Conservation (phyloP, 2,329 filamentous ascomycete genomes). For the Trichoderma guizhouense region DNA sequence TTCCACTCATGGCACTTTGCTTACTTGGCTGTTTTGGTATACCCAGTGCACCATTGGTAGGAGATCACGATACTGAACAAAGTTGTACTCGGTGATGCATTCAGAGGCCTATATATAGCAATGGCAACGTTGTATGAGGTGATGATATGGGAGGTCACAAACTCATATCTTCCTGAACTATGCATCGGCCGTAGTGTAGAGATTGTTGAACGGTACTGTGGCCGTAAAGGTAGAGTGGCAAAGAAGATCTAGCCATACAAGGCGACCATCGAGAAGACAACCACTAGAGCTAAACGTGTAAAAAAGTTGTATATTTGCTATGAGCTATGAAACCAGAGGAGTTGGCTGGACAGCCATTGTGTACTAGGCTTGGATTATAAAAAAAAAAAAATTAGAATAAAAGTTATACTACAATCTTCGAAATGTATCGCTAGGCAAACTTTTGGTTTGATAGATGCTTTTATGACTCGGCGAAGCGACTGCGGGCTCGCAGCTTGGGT, state of each 20-base stretch:
- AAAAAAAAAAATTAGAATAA: neutral
- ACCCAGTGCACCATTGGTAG: neutral
- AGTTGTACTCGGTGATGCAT: neutral
- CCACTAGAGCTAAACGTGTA: neutral
- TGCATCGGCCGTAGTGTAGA: neutral
- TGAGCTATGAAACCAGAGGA: neutral
- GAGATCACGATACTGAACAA: neutral
- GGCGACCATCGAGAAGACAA: neutral
- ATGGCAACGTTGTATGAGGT: neutral
- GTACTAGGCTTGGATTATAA: rapidly evolving
- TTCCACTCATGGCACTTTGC: neutral
- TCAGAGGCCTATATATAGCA: neutral
- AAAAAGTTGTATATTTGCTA: neutral
- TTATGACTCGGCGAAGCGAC: neutral
- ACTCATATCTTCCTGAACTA: neutral
- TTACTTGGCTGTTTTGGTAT: neutral
- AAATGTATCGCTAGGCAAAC: neutral
- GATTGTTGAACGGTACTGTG: neutral
- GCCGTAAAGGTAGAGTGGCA: neutral
- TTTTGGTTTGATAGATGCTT: neutral
- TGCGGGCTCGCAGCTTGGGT: neutral
- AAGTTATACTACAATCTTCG: neutral
- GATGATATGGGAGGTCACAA: too few species aligned
- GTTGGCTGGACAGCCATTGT: neutral
- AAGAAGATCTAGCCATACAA: neutral